Conservation (phyloP, 1,139 yeast species). For the Scheffersomyces titani region DNA sequence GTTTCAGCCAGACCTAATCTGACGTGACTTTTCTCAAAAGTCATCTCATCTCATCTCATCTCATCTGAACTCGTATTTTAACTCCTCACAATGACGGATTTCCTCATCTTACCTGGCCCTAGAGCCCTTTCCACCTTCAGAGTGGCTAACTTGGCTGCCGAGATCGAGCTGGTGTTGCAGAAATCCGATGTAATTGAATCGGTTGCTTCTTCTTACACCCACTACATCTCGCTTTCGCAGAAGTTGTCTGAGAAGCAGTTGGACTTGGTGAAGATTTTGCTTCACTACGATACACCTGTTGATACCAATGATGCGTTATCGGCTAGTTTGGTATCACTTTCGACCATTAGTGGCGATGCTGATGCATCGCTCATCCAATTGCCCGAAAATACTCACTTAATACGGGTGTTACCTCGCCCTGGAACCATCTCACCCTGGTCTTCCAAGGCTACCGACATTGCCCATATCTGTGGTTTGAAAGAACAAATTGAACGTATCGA, state of each 20-base stretch:
- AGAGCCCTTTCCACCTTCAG: constrained; percentile 87
- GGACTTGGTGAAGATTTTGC: constrained; percentile 58
- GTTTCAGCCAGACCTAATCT: not conserved
- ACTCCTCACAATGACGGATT: constrained; percentile 15
- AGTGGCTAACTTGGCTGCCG: constrained; percentile 68
- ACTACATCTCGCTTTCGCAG: constrained; percentile 66
- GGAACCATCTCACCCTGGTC: constrained; percentile 99
- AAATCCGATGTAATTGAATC: constrained; percentile 61
- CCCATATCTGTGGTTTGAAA: constrained; percentile 82
- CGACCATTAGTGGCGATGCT: constrained; percentile 30
- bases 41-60: not conserved
- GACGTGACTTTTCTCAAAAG: constrained; percentile 1
- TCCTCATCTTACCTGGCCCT: constrained; percentile 82
- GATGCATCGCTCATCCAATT: constrained; percentile 20
- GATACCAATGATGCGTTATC: constrained; percentile 54
- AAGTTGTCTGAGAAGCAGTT: constrained; percentile 32
- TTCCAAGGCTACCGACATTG: constrained; percentile 95
- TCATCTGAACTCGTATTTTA: not conserved
- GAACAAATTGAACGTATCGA: constrained; percentile 78
- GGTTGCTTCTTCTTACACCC: constrained; percentile 76
- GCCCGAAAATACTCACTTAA: constrained; percentile 56
- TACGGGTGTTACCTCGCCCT: constrained; percentile 85
- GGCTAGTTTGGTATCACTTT: constrained; percentile 39
- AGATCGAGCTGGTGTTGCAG: constrained; percentile 69
- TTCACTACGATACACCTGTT: constrained; percentile 73